phyloP scores from a whole-genome alignment of 2,329 filamentous ascomycete species.

The Alternaria incomplexa region DNA sequence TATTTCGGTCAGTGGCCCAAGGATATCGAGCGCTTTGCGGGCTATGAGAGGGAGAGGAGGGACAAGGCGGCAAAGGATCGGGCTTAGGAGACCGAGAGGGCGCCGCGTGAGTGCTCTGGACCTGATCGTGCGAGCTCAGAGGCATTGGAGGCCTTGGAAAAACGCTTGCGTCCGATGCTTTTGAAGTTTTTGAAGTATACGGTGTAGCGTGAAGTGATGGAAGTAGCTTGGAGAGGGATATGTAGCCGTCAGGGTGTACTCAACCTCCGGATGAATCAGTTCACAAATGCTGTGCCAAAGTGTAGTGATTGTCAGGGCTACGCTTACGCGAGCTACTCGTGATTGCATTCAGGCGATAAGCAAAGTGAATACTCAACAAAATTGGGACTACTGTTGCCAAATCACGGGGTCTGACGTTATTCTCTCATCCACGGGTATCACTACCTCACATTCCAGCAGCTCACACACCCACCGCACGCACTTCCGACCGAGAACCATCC shows the following conservation, averaged over 20 bases:
- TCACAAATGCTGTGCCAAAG: too few relatives aligned
- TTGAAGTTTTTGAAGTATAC: background rate
- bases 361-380: background rate
- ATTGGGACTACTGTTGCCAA: background rate
- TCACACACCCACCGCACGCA: background rate
- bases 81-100: background rate
- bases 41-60: background rate
- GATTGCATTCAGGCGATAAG: accelerated
- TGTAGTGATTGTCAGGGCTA: too few relatives aligned
- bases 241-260: background rate
- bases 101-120: background rate
- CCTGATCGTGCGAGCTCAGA: background rate
- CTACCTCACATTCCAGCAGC: too few relatives aligned
- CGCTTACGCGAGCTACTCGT: background rate
- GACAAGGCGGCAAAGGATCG: background rate
- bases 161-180: background rate
- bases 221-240: background rate
- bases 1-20: slow-evolving; percentile 3
- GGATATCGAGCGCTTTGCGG: background rate
- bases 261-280: background rate
- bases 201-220: background rate
- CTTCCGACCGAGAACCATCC: background rate
- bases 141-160: background rate
- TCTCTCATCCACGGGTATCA: too few relatives aligned
- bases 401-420: background rate